phyloP scores from a whole-genome alignment of 441 rosid species.

The Adansonia grandidieri region DNA sequence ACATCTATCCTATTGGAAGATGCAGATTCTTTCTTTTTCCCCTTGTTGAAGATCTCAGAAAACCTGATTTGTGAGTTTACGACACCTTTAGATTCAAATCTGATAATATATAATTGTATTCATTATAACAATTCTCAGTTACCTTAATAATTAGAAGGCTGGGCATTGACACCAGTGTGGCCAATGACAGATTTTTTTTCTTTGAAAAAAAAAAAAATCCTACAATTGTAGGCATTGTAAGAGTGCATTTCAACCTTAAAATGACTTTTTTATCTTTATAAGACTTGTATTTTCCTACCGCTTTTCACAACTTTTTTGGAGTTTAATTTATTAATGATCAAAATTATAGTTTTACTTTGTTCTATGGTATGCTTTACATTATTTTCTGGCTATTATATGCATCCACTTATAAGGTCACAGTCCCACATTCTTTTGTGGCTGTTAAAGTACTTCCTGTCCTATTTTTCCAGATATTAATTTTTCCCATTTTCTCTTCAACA shows the following conservation, averaged over 20 bases:
- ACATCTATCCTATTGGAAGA: background rate
- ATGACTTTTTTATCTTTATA: background rate
- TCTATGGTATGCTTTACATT: background rate
- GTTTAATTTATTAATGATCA: background rate
- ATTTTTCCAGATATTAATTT: background rate
- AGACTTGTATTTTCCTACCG: background rate
- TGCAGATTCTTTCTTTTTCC: background rate
- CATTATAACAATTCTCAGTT: background rate
- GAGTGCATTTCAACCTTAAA: background rate
- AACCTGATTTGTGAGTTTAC: background rate
- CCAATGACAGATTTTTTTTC: background rate
- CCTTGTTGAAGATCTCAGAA: slow-evolving; percentile 4
- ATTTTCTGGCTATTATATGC: background rate
- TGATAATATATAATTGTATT: background rate
- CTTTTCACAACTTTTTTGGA: background rate
- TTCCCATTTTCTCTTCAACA: background rate
- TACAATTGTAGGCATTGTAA: background rate
- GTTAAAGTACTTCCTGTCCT: background rate
- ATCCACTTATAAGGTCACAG: background rate
- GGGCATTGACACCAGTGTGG: background rate
- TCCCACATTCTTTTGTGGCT: background rate
- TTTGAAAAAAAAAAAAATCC: background rate
- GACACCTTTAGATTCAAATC: background rate
- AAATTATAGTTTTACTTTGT: background rate
- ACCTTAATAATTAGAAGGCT: background rate